Conservation (phyloP, 495 filamentous ascomycete species). For the Neurospora intermedia region DNA sequence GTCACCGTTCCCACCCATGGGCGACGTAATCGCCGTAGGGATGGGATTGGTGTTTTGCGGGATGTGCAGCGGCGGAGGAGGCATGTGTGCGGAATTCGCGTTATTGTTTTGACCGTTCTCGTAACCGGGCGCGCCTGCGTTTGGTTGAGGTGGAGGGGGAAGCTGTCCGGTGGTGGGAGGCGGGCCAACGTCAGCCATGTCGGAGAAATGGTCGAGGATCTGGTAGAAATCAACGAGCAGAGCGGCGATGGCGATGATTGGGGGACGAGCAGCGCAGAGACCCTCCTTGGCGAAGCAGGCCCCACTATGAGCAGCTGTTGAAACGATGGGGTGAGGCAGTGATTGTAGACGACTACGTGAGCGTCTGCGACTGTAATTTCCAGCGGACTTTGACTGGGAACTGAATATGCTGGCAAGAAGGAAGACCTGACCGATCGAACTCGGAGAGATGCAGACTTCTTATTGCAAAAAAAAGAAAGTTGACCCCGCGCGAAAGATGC, state of each 20-base stretch:
- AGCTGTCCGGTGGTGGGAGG: slow-evolving; percentile 45
- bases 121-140: slow-evolving; percentile 60
- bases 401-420: not conserved
- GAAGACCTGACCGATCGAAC: not conserved
- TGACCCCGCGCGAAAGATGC: not conserved
- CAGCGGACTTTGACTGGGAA: not conserved
- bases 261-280: slow-evolving; percentile 1
- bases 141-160: slow-evolving; percentile 54
- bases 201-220: slow-evolving; percentile 13
- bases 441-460: not conserved
- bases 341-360: not conserved
- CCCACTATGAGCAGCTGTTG: slow-evolving; percentile 4
- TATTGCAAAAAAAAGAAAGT: not conserved
- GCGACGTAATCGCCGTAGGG: slow-evolving; percentile 83
- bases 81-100: slow-evolving; percentile 75
- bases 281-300: slow-evolving; percentile 13
- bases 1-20: slow-evolving; percentile 55
- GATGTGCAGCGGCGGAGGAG: slow-evolving; percentile 85
- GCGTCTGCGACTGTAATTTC: not conserved
- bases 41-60: slow-evolving; percentile 96
- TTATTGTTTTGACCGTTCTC: slow-evolving; percentile 57
- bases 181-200: slow-evolving; percentile 59
- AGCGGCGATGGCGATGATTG: slow-evolving; percentile 7
- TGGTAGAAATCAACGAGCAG: not conserved
- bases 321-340: not conserved